A percentile compares a stretch with the other conserved stretches of the same genome.
phyloP scores from a whole-genome alignment of 176 grass and related monocot species.

The Triticum turgidum region DNA sequence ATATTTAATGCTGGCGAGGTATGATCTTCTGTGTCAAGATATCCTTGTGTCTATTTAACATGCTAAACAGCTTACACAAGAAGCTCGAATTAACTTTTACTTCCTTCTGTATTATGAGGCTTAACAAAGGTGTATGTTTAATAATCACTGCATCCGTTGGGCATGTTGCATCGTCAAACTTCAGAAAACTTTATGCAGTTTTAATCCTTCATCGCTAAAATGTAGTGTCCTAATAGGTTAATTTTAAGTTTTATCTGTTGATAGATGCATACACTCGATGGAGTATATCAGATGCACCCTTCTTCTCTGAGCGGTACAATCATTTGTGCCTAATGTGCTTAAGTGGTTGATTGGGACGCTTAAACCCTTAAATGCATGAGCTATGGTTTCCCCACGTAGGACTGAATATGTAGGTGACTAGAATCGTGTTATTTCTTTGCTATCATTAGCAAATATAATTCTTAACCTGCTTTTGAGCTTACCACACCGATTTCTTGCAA shows the following conservation, averaged over 20 bases:
- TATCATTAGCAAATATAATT: background rate
- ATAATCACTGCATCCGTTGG: background rate
- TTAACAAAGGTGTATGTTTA: background rate
- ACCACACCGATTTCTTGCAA: constrained; percentile 18
- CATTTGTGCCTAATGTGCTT: background rate
- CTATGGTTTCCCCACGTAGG: background rate
- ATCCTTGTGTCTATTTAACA: constrained; percentile 7
- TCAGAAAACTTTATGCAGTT: background rate
- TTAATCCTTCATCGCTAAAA: constrained; percentile 5
- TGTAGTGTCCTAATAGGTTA: background rate
- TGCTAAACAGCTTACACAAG: background rate
- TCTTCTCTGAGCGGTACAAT: background rate
- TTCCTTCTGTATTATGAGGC: background rate
- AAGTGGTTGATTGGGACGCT: constrained; percentile 11
- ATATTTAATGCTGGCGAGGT: constrained; percentile 99
- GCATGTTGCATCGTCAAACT: background rate
- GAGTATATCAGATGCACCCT: background rate
- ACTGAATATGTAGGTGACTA: background rate
- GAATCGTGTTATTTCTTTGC: background rate
- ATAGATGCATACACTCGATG: background rate
- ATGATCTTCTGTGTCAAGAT: constrained; percentile 4
- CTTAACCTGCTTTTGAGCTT: background rate
- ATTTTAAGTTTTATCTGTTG: background rate
- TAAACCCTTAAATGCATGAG: background rate
- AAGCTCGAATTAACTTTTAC: background rate